Evolutionary conservation across 345 rosid genomes (phyloP).

Genomic region (Pistacia atlantica): DNA sequence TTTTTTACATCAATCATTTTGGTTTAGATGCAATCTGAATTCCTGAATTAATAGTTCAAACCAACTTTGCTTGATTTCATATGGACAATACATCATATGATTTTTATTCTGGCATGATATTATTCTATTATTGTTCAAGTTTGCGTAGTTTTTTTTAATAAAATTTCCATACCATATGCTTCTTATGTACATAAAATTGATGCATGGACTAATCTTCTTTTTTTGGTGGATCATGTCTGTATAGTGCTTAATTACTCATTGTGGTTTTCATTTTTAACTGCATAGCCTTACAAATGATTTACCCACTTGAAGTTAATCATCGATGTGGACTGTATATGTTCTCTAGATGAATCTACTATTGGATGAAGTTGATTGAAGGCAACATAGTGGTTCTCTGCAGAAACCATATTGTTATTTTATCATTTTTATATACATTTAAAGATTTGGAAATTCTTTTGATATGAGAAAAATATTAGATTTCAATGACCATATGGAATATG

Average conservation of each 20-base stretch:
- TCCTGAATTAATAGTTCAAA: not conserved
- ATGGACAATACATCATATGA: too few species aligned
- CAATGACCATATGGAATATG: not conserved
- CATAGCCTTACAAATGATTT: not conserved
- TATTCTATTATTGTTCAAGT: too few species aligned
- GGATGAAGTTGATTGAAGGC: too few species aligned
- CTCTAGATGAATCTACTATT: not conserved
- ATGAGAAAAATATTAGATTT: not conserved
- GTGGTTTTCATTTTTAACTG: not conserved
- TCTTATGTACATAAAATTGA: too few species aligned
- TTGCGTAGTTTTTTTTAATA: too few species aligned
- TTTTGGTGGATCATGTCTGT: not conserved
- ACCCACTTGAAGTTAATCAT: not conserved
- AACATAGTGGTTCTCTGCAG: too few species aligned
- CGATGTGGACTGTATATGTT: not conserved
- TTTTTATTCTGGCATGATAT: too few species aligned
- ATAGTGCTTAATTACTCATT: not conserved
- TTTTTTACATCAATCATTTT: conserved; percentile 11
- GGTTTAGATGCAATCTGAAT: conserved; percentile 3
- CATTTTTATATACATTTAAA: not conserved
- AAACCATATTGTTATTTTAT: too few species aligned
- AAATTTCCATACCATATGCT: too few species aligned
- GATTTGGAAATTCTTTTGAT: not conserved
- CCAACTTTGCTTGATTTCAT: too few species aligned
- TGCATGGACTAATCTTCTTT: too few species aligned